Base-by-base conservation (phyloP, 2,329 filamentous ascomycete genomes). In the Madurella fahalii region DNA sequence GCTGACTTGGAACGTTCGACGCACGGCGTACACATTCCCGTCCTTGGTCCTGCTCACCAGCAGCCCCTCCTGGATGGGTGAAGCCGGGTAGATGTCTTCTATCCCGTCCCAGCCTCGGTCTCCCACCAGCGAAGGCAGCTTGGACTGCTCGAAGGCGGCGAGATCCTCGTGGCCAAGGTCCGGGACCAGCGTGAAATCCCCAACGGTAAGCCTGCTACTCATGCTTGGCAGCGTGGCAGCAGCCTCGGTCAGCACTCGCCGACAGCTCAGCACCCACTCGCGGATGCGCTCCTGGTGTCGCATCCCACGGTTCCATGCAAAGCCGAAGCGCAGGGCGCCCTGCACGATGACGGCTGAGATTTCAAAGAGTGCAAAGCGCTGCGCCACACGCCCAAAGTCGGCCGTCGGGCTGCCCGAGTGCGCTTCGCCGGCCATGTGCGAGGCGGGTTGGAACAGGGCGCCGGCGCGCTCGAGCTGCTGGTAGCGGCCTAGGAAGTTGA, bases 261-360 rank as follows among this genome's bases (percentile, higher is more conserved):
- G 54, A 34, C 60, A 78, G 34, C 64, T 60, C 0, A 64, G 63
- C 3, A 79, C 68, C 77, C 77, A 79, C 15, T 63, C 39, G 9
- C 65, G 64, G 16, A 80, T 75, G 0, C 63, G 62, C 2, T 68
- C 61, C 53, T 78, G 75, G 57, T 78, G 74, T 9, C 64, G 63
- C 74, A 79, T 78, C 31, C 70, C 64, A 13, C 69, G 68, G 59
- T 79, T 80, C 65, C 76, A 79, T 0, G 76, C 75, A 61, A 80
- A 80, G 0, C 72, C 73, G 49, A 80, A 75, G 9, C 74, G 72
- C 20, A 80, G 67, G 13, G 65, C 66, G 0, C 74, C 76, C 48
- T 72, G 69, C 13, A 74, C 73, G 3, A 78, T 71, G 50, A 77
- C 73, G 1, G 77, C 77, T 0, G 76, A 77, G 39, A 80, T 77